phyloP scores from a whole-genome alignment of 306 rosid species.

The Malus domestica region ASM211411v1 NC_041801.1:12026001-12026500 shows the following conservation, averaged over 20 bases:
- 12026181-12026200: conserved; percentile 21
- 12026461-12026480: not conserved
- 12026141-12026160: conserved; percentile 19
- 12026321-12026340: conserved; percentile 30
- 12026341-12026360: conserved; percentile 34
- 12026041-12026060: conserved; percentile 11
- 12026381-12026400: conserved; percentile 33
- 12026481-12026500: conserved; percentile 35
- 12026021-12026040: conserved; percentile 11
- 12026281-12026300: conserved; percentile 14
- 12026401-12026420: not conserved
- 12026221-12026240: conserved; percentile 17
- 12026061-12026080: conserved; percentile 26
- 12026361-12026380: conserved; percentile 21
- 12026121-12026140: conserved; percentile 20
- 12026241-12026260: not conserved
- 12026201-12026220: conserved; percentile 7
- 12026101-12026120: conserved; percentile 17
- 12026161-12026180: conserved; percentile 13
- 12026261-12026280: conserved; percentile 6
- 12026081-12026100: conserved; percentile 20
- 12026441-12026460: not conserved
- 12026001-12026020: conserved; percentile 11
- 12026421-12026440: not conserved
- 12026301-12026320: conserved; percentile 40